These are phyloP conservation scores for Aspergillus ochraceus DNA, from an alignment of 2,329 filamentous ascomycete genomes.

Conservation along the genomic window DNA sequence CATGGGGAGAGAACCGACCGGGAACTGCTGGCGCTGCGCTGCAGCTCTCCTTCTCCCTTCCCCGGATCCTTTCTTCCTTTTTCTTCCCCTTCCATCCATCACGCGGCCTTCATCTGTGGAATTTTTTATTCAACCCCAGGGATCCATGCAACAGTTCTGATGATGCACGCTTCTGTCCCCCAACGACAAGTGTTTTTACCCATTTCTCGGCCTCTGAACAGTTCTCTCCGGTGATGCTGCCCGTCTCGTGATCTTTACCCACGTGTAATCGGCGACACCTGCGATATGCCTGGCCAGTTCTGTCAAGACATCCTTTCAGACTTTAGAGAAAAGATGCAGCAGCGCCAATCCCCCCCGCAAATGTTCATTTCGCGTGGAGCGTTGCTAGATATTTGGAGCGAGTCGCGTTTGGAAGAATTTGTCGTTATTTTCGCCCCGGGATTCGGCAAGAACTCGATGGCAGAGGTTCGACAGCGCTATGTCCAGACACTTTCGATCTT, in stretches of 20 bases:
- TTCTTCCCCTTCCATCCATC: not conserved
- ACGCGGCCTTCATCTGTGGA: not conserved
- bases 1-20: not conserved
- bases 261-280: not conserved
- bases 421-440: not conserved
- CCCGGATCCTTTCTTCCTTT: not conserved
- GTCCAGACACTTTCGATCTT: slow-evolving; percentile 16
- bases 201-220: not conserved
- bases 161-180: not conserved
- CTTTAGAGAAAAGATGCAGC: not conserved
- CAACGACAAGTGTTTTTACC: not conserved
- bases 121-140: not conserved
- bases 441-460: not conserved
- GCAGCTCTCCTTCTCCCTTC: not conserved
- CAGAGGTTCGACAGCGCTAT: not conserved
- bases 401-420: slow-evolving; percentile 9
- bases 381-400: slow-evolving; percentile 11
- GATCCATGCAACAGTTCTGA: not conserved
- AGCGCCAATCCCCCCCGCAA: not conserved
- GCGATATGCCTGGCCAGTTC: too few species aligned
- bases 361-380: slow-evolving; percentile 11
- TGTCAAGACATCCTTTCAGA: not conserved
- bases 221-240: not conserved
- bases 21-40: not conserved
- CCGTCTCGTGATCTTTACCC: not conserved